Base-by-base conservation (phyloP, 1,284 basidiomycete genomes). In the Fomitopsis palustris region DNA sequence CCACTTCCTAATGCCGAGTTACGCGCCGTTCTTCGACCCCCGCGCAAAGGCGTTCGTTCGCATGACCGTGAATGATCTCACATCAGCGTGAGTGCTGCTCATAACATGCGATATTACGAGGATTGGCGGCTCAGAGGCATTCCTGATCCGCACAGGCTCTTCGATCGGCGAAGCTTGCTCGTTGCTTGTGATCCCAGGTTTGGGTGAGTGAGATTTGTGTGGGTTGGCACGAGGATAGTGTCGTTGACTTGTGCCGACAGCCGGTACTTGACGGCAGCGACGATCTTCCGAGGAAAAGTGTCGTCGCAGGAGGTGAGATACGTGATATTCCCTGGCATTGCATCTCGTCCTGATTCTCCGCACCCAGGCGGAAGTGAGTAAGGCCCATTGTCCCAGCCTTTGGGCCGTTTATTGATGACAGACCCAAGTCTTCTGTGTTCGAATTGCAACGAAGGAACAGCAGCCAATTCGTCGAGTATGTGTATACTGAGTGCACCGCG, bases 1-100 rank as follows among this genome's bases (percentile, higher is more conserved):
- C 56, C 94, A 96, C 72, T 96, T 96, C 83, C 82, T 96, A 65
- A 91, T 92, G 75, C 91, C 91, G 33, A 93, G 90, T 61, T 93
- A 92, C 70, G 92, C 92, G 0, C 94, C 94, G 0, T 85, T 96
- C 67, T 82, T 82, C 62, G 82, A 92, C 61, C 77, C 81, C 0
- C 83, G 82, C 54, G 77, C 83, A 3, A 80, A 80, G 62, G 78
- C 84, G 8, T 97, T 87, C 79, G 77, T 86, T 63, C 78, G 80
- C 33, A 74, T 81, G 51, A 84, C 83, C 5, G 81, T 92, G 14
- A 70, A 85, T 0, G 93, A 95, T 63, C 71, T 95, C 57, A 88
- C 86, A 1, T 77, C 80, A 65, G 82, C 81, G 88, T 88, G 75
- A 57, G 81, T 72, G 5, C 35, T 19, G 29, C 35, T 19, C 16